Conservation (phyloP, 331 rosid species). For the Acacia concinna region DNA sequence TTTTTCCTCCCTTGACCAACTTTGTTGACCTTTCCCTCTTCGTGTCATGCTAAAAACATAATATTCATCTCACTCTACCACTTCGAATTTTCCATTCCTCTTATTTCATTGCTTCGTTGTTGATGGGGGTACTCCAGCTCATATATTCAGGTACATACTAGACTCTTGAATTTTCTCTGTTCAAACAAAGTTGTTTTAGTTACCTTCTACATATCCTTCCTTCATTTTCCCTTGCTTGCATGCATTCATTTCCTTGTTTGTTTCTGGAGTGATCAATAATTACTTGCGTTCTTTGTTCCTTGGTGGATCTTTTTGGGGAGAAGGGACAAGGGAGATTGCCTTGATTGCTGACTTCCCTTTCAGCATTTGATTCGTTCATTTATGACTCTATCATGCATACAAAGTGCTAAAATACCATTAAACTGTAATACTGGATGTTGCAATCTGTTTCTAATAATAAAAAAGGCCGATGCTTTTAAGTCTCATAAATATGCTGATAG, state of each 20-base stretch:
- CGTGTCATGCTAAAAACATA: neutral
- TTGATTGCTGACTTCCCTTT: too few relatives aligned
- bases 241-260: neutral
- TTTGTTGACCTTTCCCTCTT: neutral
- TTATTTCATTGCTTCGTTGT: neutral
- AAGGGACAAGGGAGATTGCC: too few relatives aligned
- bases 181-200: neutral
- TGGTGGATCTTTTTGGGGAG: neutral
- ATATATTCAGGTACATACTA: neutral
- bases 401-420: too few relatives aligned
- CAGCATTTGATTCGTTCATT: too few relatives aligned
- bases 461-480: too few relatives aligned
- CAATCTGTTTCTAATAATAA: too few relatives aligned
- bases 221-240: neutral
- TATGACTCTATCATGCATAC: too few relatives aligned
- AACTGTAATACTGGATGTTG: too few relatives aligned
- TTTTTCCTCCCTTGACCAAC: neutral
- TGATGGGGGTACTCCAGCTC: neutral
- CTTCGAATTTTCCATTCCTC: neutral
- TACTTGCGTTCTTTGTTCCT: neutral
- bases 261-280: neutral
- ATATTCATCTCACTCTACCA: neutral
- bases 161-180: neutral
- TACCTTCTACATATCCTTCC: neutral
- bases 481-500: too few relatives aligned